These are phyloP conservation scores for Phialocephala sp. DNA, from an alignment of 2,329 filamentous ascomycete species.

Conservation along the genomic window DNA sequence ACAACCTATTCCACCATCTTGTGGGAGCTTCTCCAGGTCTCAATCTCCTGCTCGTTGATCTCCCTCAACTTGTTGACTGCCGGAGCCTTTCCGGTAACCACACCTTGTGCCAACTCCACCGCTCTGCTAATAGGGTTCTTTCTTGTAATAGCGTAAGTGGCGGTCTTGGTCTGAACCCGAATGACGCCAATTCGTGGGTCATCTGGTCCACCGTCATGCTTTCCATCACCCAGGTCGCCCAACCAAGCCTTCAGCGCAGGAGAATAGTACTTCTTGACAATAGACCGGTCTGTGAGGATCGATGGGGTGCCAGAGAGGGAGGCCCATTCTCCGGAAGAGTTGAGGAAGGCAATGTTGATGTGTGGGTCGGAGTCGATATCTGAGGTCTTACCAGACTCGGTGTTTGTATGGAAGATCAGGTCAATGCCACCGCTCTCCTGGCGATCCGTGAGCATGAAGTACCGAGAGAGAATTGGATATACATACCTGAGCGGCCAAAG, in stretches of 20 bases:
- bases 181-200: slow-evolving; percentile 86
- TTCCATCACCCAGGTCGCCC: slow-evolving; percentile 82
- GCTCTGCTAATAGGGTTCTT: slow-evolving; percentile 68
- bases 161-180: slow-evolving; percentile 72
- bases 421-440: slow-evolving; percentile 81
- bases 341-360: slow-evolving; percentile 83
- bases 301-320: slow-evolving; percentile 77
- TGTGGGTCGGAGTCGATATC: slow-evolving; percentile 75
- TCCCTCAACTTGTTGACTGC: slow-evolving; percentile 78
- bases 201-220: slow-evolving; percentile 79
- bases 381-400: slow-evolving; percentile 85
- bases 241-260: slow-evolving; percentile 81
- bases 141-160: slow-evolving; percentile 71
- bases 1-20: slow-evolving; percentile 39
- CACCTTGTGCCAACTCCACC: slow-evolving; percentile 76
- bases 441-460: slow-evolving; percentile 17
- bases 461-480: not conserved
- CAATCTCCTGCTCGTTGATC: slow-evolving; percentile 68
- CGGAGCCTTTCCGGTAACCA: slow-evolving; percentile 73
- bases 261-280: slow-evolving; percentile 78
- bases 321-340: slow-evolving; percentile 80
- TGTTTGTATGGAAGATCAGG: slow-evolving; percentile 90
- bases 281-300: slow-evolving; percentile 70
- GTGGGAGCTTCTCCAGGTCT: slow-evolving; percentile 58
- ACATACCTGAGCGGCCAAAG: slow-evolving; percentile 75